phyloP scores from a whole-genome alignment of 305 asterid genomes.

The Monarda citriodora region DNA sequence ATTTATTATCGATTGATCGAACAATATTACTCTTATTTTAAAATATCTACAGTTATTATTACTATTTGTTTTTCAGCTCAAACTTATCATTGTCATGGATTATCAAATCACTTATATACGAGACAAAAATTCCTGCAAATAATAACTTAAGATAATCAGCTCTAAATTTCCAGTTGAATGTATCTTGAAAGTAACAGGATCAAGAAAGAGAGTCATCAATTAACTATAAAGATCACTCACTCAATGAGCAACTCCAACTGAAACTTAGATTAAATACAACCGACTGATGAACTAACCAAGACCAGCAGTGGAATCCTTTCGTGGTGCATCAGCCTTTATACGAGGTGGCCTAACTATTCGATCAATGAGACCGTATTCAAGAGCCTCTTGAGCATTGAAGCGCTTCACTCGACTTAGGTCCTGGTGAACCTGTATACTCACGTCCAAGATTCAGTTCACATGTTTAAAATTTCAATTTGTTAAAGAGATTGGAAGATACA shows the following conservation, averaged over 20 bases:
- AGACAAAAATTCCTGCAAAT: no score
- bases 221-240: conserved; percentile 3
- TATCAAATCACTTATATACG: no score
- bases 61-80: no score
- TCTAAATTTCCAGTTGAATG: no score
- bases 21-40: no score
- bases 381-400: conserved; percentile 83
- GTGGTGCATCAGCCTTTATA: conserved; percentile 51
- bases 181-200: not conserved
- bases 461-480: not conserved
- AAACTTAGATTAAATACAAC: conserved; percentile 2
- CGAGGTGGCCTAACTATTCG: conserved; percentile 71
- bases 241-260: conserved; percentile 3
- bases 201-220: conserved; percentile 8
- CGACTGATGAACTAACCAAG: conserved; percentile 52
- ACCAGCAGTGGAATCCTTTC: conserved; percentile 55
- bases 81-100: no score
- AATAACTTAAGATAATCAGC: no score
- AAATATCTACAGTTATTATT: no score
- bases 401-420: conserved; percentile 76
- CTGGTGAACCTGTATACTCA: conserved; percentile 59
- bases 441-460: conserved; percentile 6
- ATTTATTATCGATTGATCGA: no score
- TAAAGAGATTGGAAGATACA: not conserved
- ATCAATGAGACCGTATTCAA: conserved; percentile 94